Base-by-base conservation (phyloP, 2,329 filamentous ascomycete species). In the Plenodomus tracheiphilus region DNA sequence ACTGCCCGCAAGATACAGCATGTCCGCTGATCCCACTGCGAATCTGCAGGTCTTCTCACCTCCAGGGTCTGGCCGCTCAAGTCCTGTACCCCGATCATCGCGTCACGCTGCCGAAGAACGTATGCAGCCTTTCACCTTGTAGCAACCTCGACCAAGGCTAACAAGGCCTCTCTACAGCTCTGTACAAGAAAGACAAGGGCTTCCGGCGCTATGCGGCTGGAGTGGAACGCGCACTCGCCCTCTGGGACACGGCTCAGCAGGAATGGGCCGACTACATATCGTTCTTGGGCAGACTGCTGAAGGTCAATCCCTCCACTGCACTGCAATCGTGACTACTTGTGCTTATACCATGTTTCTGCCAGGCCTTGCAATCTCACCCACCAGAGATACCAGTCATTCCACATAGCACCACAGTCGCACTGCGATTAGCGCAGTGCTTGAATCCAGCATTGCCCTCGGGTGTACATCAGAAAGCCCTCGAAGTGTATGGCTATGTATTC, bases 181-280 rank as follows among this genome's bases (percentile, higher is more conserved):
- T 77, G n/a, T 74, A 74, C 47, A 79, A 79, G 61, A 84, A 83
- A 62, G 83, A 87, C 66, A 87, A 86, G 60, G 77, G 74, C 51
- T 93, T 90, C 70, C 90, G 92, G 59, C 88, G 92, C 72, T 99
- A 97, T 83, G 91, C 91, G 38, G 84, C 87, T 41, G 88, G 85
- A 49, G 86, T 99, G 58, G 93, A 97, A 67, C 85, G 91, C 71
- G 89, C 91, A 28, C 81, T 99, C 54, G 84, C 88, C 39, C 81
- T 96, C 28, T 99, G 97, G 77, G 94, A 99, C 70, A 92, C 90
- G 15, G 86, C 91, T 22, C 80, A 97, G 61, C 91, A 97, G 75
- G 94, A 99, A 84, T 99, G 94, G 94, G 94, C 95, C 41, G 94
- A 99, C 76, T 99, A 99, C 70, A 99, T 99, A 66, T 96, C 93